Base-by-base conservation (phyloP, 2,329 filamentous ascomycete genomes). In the Fusarium beomiforme region DNA sequence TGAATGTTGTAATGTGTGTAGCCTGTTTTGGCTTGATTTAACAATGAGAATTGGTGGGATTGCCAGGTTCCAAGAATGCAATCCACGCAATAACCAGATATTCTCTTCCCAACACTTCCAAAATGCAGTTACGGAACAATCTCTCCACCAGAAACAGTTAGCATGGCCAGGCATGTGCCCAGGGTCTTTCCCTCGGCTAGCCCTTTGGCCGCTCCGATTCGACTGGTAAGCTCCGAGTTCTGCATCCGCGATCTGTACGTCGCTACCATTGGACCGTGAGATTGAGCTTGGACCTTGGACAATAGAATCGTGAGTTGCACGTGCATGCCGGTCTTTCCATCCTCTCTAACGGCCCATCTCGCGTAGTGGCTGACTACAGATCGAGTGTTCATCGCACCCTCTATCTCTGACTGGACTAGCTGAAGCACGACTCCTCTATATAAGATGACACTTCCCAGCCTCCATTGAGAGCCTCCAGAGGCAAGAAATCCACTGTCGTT, bases 251-350 rank as follows among this genome's bases (percentile, higher is more conserved):
- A 50, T 36, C 29, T 63, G n/a, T 14, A 42, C 41, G 36, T 17
- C 24, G 33, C 44, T 37, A 13, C 37, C 37, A 42, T 55, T 34
- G 42, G 49, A 65, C 59, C 33, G 46, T 63, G 49, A 63, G 49
- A 14, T 49, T 33, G 36, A 37, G n/a, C 14, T 19, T 47, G 33
- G n/a, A 26, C n/a, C 13, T 8, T 26, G 29, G 23, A 29, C 31
- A 63, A 39, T 42, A 10, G 24, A 12, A 23, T 5, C n/a, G 8
- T 43, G 19, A 26, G 26, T 26, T 44, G 8, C 34, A 36, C 16
- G n/a, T 26, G 49, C 33, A 23, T 37, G 10, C 19, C 21, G 8
- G 41, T 26, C 46, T 53, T 21, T 33, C 39, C 26, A 29, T 31
- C 21, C 44, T 11, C 37, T 47, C 36, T 37, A 54, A 41, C 46